Evolutionary conservation across 106 monocot genomes (phyloP).

Genomic region (Alisma plantagoaquatica): DNA sequence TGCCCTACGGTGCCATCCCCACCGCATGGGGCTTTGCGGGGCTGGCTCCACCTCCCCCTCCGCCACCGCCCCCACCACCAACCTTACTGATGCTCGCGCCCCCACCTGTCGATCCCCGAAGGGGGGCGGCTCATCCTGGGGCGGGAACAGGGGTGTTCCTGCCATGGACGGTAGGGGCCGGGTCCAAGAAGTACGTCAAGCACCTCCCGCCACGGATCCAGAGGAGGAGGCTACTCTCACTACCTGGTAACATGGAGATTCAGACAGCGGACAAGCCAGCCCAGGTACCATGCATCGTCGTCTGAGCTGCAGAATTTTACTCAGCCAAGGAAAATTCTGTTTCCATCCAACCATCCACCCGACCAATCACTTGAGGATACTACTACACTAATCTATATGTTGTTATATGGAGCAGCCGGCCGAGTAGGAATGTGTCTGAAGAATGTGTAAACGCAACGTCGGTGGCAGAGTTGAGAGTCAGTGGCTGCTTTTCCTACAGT

Average conservation of each 20-base stretch:
- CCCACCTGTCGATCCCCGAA: background rate
- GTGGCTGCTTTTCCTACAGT: no score
- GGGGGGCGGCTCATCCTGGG: background rate
- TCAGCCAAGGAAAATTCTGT: no score
- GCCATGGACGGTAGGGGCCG: constrained; percentile 59
- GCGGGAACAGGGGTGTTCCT: constrained; percentile 76
- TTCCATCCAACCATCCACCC: no score
- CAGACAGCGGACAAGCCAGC: constrained; percentile 11
- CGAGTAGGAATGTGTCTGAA: no score
- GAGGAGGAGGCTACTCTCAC: constrained; percentile 46
- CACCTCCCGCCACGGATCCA: constrained; percentile 89
- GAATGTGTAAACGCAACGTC: no score
- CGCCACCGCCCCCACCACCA: constrained; percentile 30
- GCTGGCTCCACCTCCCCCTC: constrained; percentile 25
- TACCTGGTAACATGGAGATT: constrained; percentile 13
- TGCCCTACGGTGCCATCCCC: background rate
- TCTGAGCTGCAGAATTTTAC: background rate
- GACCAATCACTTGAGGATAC: no score
- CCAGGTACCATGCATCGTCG: constrained; percentile 13
- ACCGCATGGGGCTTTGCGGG: background rate
- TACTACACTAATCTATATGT: no score
- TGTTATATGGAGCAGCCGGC: no score
- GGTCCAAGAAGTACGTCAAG: constrained; percentile 74
- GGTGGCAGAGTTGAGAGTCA: no score
- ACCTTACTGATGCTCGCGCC: constrained; percentile 22